phyloP scores from a whole-genome alignment of 441 rosid species.

The Flueggea neowawraea region DNA sequence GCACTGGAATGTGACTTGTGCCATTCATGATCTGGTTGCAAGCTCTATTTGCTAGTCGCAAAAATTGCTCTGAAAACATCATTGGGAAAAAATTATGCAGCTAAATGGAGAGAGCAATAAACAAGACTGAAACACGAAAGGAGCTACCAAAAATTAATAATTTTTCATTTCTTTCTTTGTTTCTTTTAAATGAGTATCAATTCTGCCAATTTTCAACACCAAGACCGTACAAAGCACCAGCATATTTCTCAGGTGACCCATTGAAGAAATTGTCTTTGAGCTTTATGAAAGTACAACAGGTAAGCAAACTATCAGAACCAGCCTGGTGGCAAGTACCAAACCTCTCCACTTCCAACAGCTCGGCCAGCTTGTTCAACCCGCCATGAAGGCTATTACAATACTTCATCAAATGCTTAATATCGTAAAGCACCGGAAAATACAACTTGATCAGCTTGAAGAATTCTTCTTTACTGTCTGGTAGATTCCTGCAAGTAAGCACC shows the following conservation, averaged over 20 bases:
- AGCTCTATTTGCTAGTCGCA: no score
- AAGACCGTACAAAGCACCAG: slow-evolving; percentile 71
- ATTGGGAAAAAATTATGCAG: no score
- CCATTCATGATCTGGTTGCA: no score
- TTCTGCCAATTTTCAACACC: slow-evolving; percentile 64
- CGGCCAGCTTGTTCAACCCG: slow-evolving; percentile 61
- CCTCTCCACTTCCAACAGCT: slow-evolving; percentile 52
- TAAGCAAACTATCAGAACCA: slow-evolving; percentile 86
- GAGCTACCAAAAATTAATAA: no score
- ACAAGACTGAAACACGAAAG: no score
- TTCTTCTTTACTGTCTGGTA: slow-evolving; percentile 48
- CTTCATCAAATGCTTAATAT: slow-evolving; percentile 70
- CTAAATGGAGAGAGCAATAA: no score
- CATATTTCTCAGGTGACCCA: slow-evolving; percentile 49
- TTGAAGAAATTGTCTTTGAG: slow-evolving; percentile 54
- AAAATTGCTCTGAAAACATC: no score
- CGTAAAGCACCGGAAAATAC: slow-evolving; percentile 41
- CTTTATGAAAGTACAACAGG: slow-evolving; percentile 60
- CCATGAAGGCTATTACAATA: slow-evolving; percentile 60
- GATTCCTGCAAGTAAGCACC: slow-evolving; percentile 49
- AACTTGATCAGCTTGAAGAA: slow-evolving; percentile 49
- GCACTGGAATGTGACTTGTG: no score
- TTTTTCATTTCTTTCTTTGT: no score
- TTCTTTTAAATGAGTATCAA: background rate
- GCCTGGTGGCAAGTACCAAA: slow-evolving; percentile 71